A percentile compares a stretch with the other conserved stretches of the same genome.
phyloP scores from a whole-genome alignment of 345 rosid genomes.

The Populus tremula region DNA sequence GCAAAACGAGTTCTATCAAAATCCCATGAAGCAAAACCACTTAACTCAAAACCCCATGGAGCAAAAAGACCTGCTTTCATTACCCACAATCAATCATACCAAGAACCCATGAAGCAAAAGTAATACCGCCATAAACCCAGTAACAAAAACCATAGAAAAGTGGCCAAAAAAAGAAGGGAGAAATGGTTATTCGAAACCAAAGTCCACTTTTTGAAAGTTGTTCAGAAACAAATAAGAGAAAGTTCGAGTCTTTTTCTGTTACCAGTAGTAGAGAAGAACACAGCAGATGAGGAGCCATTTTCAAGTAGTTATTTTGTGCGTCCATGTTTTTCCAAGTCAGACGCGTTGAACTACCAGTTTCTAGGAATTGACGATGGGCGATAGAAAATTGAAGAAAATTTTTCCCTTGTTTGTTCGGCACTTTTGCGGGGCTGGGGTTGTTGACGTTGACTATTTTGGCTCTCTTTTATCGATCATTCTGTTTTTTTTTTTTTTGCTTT shows the following conservation, averaged over 20 bases:
- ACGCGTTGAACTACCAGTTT: constrained; percentile 23
- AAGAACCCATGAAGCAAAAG: constrained; percentile 10
- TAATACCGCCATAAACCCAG: constrained; percentile 1
- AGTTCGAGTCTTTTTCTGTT: background rate
- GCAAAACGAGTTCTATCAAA: background rate
- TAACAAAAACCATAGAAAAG: background rate
- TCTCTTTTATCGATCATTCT: background rate
- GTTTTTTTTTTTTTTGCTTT: background rate
- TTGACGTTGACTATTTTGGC: background rate
- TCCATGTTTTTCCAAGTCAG: constrained; percentile 21
- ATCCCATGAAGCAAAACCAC: constrained; percentile 4
- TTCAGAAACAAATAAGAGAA: background rate
- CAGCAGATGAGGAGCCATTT: background rate
- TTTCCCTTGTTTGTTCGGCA: background rate
- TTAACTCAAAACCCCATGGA: background rate
- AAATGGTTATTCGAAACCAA: background rate
- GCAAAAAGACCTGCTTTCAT: background rate
- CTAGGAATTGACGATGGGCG: background rate
- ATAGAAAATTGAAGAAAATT: background rate
- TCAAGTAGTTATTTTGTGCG: background rate
- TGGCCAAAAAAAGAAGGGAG: background rate
- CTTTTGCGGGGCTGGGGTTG: background rate
- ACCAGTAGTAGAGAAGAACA: constrained; percentile 11
- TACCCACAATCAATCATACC: background rate
- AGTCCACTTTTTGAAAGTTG: background rate